Conservation (phyloP, 2,329 filamentous ascomycete genomes). For the Diplodia corticola region DNA sequence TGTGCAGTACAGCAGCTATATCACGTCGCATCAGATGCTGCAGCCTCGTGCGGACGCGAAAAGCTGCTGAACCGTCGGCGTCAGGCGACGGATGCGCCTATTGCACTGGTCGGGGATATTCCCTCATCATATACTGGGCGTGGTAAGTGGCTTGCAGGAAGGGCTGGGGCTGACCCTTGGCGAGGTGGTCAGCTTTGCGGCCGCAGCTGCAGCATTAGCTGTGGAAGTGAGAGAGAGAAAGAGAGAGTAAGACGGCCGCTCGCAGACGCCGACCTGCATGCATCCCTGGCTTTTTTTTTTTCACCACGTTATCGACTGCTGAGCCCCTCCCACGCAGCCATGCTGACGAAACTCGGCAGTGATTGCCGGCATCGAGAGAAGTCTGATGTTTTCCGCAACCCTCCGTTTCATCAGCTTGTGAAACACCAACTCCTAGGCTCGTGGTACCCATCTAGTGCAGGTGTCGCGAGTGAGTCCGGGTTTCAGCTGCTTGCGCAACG, state of each 20-base stretch:
- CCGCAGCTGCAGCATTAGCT: not conserved
- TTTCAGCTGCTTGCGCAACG: not conserved
- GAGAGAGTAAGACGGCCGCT: not conserved
- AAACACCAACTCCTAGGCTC: not conserved
- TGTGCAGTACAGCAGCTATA: too few species aligned
- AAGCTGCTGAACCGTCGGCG: not conserved
- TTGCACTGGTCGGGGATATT: not conserved
- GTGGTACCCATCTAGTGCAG: too few species aligned
- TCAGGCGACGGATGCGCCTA: not conserved
- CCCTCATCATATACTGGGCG: not conserved
- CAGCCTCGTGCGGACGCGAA: not conserved
- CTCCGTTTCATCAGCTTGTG: not conserved
- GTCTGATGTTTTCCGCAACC: not conserved
- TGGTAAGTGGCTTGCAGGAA: constrained; percentile 11
- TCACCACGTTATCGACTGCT: not conserved
- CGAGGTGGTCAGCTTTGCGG: constrained; percentile 1
- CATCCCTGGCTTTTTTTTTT: not conserved
- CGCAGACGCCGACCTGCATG: not conserved
- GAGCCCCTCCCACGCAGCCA: not conserved
- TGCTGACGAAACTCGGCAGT: not conserved
- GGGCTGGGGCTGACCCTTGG: not conserved
- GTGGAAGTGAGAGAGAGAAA: not conserved
- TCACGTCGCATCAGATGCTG: not conserved
- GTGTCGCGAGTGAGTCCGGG: not conserved
- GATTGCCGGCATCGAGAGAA: not conserved